Percentiles rank a stretch among this genome's conserved stretches.
phyloP scores from a whole-genome alignment of 2,329 filamentous ascomycete species.

The Juglanconis oblonga region DNA sequence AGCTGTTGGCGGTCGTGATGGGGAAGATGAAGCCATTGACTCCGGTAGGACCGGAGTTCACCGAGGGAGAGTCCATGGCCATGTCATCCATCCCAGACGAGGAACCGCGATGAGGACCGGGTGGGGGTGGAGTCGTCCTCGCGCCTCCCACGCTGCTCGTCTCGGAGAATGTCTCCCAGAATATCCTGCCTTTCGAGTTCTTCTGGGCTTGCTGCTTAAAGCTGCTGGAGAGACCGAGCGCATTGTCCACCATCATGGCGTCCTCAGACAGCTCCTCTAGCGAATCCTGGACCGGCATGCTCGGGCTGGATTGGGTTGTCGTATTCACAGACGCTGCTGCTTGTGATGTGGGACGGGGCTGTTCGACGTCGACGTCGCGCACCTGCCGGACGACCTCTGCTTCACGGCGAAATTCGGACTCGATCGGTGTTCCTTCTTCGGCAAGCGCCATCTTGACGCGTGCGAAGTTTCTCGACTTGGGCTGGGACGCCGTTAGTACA shows the following conservation, averaged over 20 bases:
- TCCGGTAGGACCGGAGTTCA: slow-evolving; percentile 19
- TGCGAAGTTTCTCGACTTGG: slow-evolving; percentile 94
- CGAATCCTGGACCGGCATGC: slow-evolving; percentile 59
- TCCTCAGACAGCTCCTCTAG: slow-evolving; percentile 71
- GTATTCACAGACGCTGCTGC: slow-evolving; percentile 41
- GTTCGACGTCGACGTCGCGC: slow-evolving; percentile 67
- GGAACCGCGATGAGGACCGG: slow-evolving; percentile 56
- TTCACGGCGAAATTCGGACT: slow-evolving; percentile 85
- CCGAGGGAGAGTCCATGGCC: slow-evolving; percentile 66
- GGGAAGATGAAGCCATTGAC: slow-evolving; percentile 26
- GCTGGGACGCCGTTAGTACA: slow-evolving; percentile 50
- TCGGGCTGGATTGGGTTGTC: slow-evolving; percentile 68
- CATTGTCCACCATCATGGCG: slow-evolving; percentile 55
- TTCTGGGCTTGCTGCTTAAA: slow-evolving; percentile 74
- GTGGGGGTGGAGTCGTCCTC: slow-evolving; percentile 59
- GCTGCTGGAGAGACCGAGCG: slow-evolving; percentile 53
- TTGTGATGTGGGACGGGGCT: slow-evolving; percentile 32
- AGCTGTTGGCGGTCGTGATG: slow-evolving; percentile 31
- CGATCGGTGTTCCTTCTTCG: slow-evolving; percentile 84
- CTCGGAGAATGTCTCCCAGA: slow-evolving; percentile 79
- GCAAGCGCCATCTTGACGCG: slow-evolving; percentile 85
- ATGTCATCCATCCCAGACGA: slow-evolving; percentile 64
- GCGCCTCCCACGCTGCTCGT: slow-evolving; percentile 48
- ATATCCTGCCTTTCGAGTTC: slow-evolving; percentile 67
- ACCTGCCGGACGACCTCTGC: slow-evolving; percentile 95